These are phyloP conservation scores for Vitis amurensis DNA, from an alignment of 164 flowering plant genomes.

Conservation along the genomic window DNA sequence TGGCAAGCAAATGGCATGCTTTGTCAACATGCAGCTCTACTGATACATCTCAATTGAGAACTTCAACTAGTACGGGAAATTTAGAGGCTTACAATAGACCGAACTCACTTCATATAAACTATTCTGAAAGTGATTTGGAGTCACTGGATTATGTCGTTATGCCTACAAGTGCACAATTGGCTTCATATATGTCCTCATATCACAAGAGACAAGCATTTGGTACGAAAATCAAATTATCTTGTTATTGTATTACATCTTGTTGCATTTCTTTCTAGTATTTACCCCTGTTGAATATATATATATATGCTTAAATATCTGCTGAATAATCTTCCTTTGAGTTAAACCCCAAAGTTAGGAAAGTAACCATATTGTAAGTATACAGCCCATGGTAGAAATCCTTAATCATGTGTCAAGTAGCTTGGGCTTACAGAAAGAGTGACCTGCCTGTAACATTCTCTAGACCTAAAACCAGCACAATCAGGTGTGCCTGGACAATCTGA, in stretches of 20 bases:
- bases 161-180: constrained; percentile 42
- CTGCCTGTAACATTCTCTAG: too few species aligned
- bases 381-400: too few species aligned
- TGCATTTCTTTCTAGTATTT: neutral
- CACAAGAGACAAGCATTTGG: constrained; percentile 86
- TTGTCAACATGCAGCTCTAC: constrained; percentile 50
- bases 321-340: too few species aligned
- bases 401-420: too few species aligned
- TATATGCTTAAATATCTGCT: too few species aligned
- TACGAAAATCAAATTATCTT: constrained; percentile 27
- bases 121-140: constrained; percentile 86
- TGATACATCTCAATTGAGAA: constrained; percentile 46
- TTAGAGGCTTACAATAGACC: constrained; percentile 27
- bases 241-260: neutral
- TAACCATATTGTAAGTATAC: too few species aligned
- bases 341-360: too few species aligned
- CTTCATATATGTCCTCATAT: constrained; percentile 66
- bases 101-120: constrained; percentile 21
- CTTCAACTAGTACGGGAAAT: constrained; percentile 41
- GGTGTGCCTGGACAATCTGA: too few species aligned
- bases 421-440: too few species aligned
- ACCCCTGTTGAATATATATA: too few species aligned
- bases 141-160: constrained; percentile 47
- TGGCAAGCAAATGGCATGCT: constrained; percentile 90
- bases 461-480: too few species aligned